These are phyloP conservation scores for Cutaneotrichosporon dermatis DNA, from an alignment of 1,284 basidiomycete species.

Conservation along the genomic window DNA sequence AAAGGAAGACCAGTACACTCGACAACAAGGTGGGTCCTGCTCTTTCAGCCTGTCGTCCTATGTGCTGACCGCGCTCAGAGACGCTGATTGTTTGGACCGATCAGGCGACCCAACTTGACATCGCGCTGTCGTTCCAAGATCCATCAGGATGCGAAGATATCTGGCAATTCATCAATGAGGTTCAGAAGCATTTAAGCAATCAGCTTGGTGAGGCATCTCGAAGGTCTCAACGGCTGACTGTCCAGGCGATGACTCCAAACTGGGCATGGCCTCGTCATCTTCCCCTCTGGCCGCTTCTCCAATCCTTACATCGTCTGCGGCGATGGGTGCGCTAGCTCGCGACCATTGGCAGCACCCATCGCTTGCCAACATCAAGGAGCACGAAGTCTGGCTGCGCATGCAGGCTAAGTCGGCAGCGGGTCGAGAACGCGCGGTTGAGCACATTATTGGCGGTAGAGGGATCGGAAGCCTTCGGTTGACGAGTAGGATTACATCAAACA, in stretches of 20 bases:
- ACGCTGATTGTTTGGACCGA: conserved; percentile 99
- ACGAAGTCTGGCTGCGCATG: conserved; percentile 41
- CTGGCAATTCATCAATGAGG: conserved; percentile 94
- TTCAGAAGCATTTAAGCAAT: conserved; percentile 59
- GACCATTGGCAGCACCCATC: conserved; percentile 36
- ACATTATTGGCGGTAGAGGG: conserved; percentile 54
- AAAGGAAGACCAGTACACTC: conserved; percentile 76
- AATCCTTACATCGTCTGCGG: conserved; percentile 24
- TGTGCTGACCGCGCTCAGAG: conserved; percentile 54
- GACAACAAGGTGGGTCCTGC: conserved; percentile 72
- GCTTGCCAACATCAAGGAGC: conserved; percentile 43
- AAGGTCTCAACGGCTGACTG: no score
- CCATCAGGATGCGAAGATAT: conserved; percentile 93
- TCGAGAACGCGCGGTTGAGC: conserved; percentile 71
- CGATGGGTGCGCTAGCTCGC: conserved; percentile 6
- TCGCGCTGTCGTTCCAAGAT: conserved; percentile 96
- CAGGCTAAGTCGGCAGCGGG: conserved; percentile 39
- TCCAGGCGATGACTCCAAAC: conserved; percentile 29
- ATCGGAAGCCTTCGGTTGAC: not conserved
- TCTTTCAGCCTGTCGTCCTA: not conserved
- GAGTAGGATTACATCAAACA: conserved; percentile 78
- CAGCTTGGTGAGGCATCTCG: conserved; percentile 24
- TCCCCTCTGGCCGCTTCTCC: conserved; percentile 39
- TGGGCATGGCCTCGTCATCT: conserved; percentile 34
- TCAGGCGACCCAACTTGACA: conserved; percentile 78